A percentile compares a stretch with the other conserved stretches of the same genome.
phyloP scores from a whole-genome alignment of 192 early-diverging fungal genomes.

The Geranomyces michiganensis region DNA sequence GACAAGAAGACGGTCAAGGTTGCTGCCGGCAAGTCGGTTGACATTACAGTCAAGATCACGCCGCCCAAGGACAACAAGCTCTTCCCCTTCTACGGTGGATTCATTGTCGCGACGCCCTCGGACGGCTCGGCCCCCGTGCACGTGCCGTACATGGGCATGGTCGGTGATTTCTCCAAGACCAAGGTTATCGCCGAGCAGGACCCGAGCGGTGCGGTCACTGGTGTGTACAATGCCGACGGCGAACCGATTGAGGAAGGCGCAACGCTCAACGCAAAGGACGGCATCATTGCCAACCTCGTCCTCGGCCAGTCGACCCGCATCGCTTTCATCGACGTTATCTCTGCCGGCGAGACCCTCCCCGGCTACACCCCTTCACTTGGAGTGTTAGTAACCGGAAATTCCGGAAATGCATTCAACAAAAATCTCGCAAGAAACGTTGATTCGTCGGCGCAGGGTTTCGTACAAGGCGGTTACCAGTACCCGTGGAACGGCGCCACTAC shows the following conservation, averaged over 20 bases:
- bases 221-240: neutral
- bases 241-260: slow-evolving; percentile 6
- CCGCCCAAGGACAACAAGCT: slow-evolving; percentile 15
- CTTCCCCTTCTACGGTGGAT: slow-evolving; percentile 37
- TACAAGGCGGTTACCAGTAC: neutral
- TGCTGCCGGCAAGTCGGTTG: slow-evolving; percentile 22
- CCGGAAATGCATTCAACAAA: neutral
- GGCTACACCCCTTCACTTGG: slow-evolving; percentile 13
- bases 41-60: slow-evolving; percentile 31
- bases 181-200: neutral
- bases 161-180: slow-evolving; percentile 13
- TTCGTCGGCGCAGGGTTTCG: slow-evolving; percentile 9
- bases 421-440: neutral
- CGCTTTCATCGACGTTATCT: slow-evolving; percentile 19
- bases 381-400: neutral
- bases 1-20: slow-evolving; percentile 24
- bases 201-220: neutral
- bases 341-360: slow-evolving; percentile 3
- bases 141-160: slow-evolving; percentile 33
- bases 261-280: slow-evolving; percentile 21
- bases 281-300: neutral
- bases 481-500: slow-evolving; percentile 25
- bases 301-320: slow-evolving; percentile 19
- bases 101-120: slow-evolving; percentile 19
- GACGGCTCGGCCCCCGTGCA: slow-evolving; percentile 4